phyloP scores from a whole-genome alignment of 352 stramenopile genomes.

The Phytopythium delawarense region DNA sequence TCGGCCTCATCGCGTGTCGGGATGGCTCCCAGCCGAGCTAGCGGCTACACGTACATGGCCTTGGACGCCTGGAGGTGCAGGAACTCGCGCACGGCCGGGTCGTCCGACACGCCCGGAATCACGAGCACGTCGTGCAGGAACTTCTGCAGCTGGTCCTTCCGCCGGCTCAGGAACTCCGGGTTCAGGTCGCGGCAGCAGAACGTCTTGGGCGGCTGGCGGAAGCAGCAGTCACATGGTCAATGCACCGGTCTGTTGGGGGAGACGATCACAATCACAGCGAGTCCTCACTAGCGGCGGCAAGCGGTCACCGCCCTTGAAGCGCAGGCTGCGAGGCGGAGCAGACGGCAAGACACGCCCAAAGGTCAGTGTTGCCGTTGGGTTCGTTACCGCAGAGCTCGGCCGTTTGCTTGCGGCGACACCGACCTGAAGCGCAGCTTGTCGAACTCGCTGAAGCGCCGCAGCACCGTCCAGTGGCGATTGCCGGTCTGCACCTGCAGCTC shows the following conservation, averaged over 20 bases:
- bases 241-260: not conserved
- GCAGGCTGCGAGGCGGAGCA: constrained; percentile 21
- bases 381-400: not conserved
- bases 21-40: not conserved
- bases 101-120: constrained; percentile 57
- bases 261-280: not conserved
- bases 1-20: not conserved
- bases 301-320: constrained; percentile 35
- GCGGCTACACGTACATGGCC: constrained; percentile 51
- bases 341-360: not conserved
- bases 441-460: constrained; percentile 76
- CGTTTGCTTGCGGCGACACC: not conserved
- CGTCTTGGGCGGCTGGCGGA: constrained; percentile 51
- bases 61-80: constrained; percentile 53
- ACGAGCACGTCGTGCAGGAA: constrained; percentile 63
- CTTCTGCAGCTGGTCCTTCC: constrained; percentile 41
- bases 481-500: constrained; percentile 70
- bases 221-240: not conserved
- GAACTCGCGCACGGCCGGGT: constrained; percentile 53
- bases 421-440: constrained; percentile 46
- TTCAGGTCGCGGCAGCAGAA: constrained; percentile 74
- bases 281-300: constrained; percentile 34
- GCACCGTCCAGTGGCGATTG: constrained; percentile 58
- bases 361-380: constrained; percentile 9
- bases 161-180: constrained; percentile 54